These are phyloP conservation scores for Vigna mungo DNA, from an alignment of 306 rosid genomes.

Conservation along the genomic window DNA sequence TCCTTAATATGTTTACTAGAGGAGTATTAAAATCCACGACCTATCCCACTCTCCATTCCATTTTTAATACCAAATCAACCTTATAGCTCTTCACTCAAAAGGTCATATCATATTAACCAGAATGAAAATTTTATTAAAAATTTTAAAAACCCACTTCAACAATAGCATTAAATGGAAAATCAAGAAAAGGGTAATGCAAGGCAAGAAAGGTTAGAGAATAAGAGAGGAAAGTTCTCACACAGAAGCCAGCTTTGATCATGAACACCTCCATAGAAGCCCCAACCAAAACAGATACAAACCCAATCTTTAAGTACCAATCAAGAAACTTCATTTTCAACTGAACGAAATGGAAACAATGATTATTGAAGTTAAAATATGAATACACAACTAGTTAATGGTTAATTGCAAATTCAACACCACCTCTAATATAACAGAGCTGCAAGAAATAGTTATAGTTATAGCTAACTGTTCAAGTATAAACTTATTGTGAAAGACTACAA, in stretches of 20 bases:
- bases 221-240: conserved; percentile 75
- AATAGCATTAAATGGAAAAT: conserved; percentile 33
- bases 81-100: background rate
- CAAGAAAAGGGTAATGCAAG: conserved; percentile 7
- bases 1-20: too few relatives aligned
- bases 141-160: conserved; percentile 1
- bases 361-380: background rate
- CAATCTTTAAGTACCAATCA: conserved; percentile 92
- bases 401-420: conserved; percentile 23
- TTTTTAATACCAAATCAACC: too few relatives aligned
- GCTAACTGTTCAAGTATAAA: background rate
- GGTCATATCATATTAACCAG: background rate
- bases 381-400: background rate
- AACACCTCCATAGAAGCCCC: conserved; percentile 94
- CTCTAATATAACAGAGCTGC: background rate
- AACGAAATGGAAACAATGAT: background rate
- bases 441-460: background rate
- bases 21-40: too few relatives aligned
- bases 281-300: conserved; percentile 70
- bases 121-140: background rate
- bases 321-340: conserved; percentile 73
- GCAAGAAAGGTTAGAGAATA: conserved; percentile 3
- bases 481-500: background rate
- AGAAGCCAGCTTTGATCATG: conserved; percentile 93
- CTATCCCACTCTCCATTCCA: too few relatives aligned